Evolutionary conservation across 1,139 yeast species (phyloP).

Genomic region (Scheffersomyces lignicola): DNA sequence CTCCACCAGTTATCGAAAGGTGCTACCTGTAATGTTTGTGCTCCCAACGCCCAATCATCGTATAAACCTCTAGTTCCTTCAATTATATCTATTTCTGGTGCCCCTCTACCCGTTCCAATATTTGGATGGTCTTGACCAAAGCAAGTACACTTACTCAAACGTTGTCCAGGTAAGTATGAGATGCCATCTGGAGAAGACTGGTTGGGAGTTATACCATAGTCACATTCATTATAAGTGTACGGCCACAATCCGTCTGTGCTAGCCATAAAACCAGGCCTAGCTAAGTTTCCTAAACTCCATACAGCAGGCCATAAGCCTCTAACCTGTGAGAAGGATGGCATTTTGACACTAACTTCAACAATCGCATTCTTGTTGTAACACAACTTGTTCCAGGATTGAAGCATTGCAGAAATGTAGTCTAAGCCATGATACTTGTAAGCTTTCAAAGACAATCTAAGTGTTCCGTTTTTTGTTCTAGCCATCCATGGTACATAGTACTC

Average conservation of each 20-base stretch:
- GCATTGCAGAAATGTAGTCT: conserved; percentile 29
- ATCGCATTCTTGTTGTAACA: conserved; percentile 28
- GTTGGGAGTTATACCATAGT: conserved; percentile 29
- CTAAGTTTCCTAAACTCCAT: conserved; percentile 34
- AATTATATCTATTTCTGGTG: conserved; percentile 34
- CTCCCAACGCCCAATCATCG: conserved; percentile 19
- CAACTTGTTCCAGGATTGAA: conserved; percentile 32
- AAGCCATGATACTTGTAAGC: conserved; percentile 25
- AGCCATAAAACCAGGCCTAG: conserved; percentile 31
- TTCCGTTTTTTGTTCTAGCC: conserved; percentile 26
- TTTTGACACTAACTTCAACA: conserved; percentile 23
- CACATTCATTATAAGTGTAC: conserved; percentile 32
- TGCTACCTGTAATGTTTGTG: conserved; percentile 33
- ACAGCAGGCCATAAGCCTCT: conserved; percentile 34
- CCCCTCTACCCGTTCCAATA: conserved; percentile 30
- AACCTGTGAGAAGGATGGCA: conserved; percentile 25
- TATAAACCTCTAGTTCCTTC: conserved; percentile 22
- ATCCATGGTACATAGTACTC: conserved; percentile 35
- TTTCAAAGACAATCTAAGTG: conserved; percentile 22
- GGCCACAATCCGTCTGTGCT: conserved; percentile 37
- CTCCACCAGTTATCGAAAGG: conserved; percentile 37
- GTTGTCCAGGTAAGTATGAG: conserved; percentile 31
- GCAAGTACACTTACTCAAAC: conserved; percentile 26
- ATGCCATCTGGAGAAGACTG: conserved; percentile 32
- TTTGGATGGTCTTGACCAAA: conserved; percentile 32